Percentiles rank a stretch among this genome's conserved stretches.
phyloP scores from a whole-genome alignment of 768 basidiomycete genomes.

The Chalciporus piperatus region DNA sequence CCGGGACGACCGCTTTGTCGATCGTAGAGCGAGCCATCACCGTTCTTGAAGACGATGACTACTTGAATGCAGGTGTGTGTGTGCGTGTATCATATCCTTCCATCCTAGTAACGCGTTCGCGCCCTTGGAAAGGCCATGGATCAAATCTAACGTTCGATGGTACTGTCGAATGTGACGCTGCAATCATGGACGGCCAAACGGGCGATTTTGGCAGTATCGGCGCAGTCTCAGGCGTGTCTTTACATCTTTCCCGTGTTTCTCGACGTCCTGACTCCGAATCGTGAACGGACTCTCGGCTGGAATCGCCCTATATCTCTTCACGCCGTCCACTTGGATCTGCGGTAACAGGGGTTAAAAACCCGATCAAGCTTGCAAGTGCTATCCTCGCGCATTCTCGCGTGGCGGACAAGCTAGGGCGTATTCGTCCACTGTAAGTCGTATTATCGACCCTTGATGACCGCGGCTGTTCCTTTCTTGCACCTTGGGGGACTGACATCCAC shows the following conservation, averaged over 20 bases:
- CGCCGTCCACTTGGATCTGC: too few species aligned
- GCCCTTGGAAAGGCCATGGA: slow-evolving; percentile 51
- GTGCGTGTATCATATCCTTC: not conserved
- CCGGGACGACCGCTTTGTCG: slow-evolving; percentile 34
- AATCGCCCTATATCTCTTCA: not conserved
- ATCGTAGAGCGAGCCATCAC: slow-evolving; percentile 54
- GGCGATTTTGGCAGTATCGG: slow-evolving; percentile 69
- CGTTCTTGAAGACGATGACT: slow-evolving; percentile 62
- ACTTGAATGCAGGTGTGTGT: slow-evolving; percentile 64
- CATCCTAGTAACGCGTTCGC: too few species aligned
- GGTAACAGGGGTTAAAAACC: slow-evolving; percentile 60
- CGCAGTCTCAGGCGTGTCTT: slow-evolving; percentile 58
- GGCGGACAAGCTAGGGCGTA: slow-evolving; percentile 54
- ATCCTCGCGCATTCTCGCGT: slow-evolving; percentile 53
- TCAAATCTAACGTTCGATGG: slow-evolving; percentile 78
- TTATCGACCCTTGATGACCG: not conserved
- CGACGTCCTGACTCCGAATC: not conserved
- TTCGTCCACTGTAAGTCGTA: slow-evolving; percentile 61
- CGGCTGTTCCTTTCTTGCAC: not conserved
- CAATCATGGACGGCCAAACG: slow-evolving; percentile 56
- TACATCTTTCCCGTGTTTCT: not conserved
- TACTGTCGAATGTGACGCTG: slow-evolving; percentile 78
- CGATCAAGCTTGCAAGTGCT: slow-evolving; percentile 57
- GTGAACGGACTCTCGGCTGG: slow-evolving; percentile 1
- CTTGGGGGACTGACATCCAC: not conserved